Evolutionary conservation across 768 basidiomycete genomes (phyloP).

Genomic region (Psilocybe sp.): DNA sequence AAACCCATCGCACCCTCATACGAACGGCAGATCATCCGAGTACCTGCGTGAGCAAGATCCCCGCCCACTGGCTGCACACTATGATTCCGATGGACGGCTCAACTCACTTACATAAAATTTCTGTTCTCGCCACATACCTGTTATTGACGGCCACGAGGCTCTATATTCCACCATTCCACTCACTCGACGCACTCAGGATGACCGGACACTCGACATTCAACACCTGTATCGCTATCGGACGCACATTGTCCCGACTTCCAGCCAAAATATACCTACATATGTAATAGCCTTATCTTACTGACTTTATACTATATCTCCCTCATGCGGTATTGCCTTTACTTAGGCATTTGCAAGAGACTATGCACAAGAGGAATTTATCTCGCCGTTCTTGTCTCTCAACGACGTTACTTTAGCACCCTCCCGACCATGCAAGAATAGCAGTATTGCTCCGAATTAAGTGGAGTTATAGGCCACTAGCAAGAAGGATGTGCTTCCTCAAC

Average conservation of each 20-base stretch:
- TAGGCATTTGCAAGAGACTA: too few relatives aligned
- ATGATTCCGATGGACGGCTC: slow-evolving; percentile 44
- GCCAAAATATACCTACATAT: slow-evolving; percentile 26
- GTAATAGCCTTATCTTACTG: slow-evolving; percentile 20
- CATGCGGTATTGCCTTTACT: too few relatives aligned
- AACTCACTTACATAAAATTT: slow-evolving; percentile 40
- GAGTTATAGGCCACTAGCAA: too few relatives aligned
- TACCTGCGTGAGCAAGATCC: slow-evolving; percentile 37
- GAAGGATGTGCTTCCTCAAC: too few relatives aligned
- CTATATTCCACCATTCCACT: not conserved
- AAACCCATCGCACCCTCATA: slow-evolving; percentile 39
- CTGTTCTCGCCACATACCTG: slow-evolving; percentile 1
- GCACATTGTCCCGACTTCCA: slow-evolving; percentile 16
- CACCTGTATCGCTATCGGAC: slow-evolving; percentile 26
- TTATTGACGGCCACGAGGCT: slow-evolving; percentile 1
- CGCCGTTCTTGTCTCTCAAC: too few relatives aligned
- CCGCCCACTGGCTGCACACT: slow-evolving; percentile 31
- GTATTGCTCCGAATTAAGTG: too few relatives aligned
- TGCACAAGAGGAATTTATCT: too few relatives aligned
- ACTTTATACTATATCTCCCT: not conserved
- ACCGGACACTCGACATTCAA: slow-evolving; percentile 4
- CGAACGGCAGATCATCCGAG: slow-evolving; percentile 40
- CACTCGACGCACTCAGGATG: too few relatives aligned
- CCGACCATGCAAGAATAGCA: too few relatives aligned
- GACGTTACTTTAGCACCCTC: too few relatives aligned